Evolutionary conservation across 148 eudicot species (phyloP).

Genomic region (Rhododendron mucronatum): DNA sequence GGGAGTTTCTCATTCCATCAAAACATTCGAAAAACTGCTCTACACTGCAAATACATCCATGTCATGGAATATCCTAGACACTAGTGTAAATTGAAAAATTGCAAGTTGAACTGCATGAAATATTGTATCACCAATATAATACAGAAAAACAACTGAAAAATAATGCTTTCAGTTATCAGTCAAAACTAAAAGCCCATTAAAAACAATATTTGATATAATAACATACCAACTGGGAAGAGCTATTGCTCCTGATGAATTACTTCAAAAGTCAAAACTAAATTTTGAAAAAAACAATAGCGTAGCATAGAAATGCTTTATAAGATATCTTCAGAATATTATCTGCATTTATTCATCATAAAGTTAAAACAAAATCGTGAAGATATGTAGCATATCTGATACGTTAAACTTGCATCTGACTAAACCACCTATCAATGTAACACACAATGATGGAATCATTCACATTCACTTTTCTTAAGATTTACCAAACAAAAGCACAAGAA

Average conservation of each 20-base stretch:
- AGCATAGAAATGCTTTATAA: neutral
- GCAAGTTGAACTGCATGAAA: neutral
- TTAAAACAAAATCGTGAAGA: neutral
- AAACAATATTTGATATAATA: neutral
- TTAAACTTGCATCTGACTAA: neutral
- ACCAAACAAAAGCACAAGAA: neutral
- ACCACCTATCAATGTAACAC: neutral
- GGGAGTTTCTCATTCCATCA: slow-evolving; percentile 80
- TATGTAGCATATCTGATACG: neutral
- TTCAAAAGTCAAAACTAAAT: neutral
- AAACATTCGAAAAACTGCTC: slow-evolving; percentile 95
- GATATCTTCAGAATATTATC: neutral
- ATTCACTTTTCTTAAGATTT: neutral
- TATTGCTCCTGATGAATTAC: neutral
- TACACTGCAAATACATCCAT: slow-evolving; percentile 52
- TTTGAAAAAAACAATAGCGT: neutral
- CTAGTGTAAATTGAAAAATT: neutral
- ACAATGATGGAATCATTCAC: neutral
- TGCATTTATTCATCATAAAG: slow-evolving; percentile 2
- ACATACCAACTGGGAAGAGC: neutral
- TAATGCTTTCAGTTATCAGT: neutral
- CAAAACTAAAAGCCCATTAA: neutral
- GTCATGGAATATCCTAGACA: neutral
- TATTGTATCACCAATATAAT: neutral
- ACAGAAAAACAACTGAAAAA: neutral